phyloP scores from a whole-genome alignment of 2,329 filamentous ascomycete species.

The Colletotrichum magnum region DNA sequence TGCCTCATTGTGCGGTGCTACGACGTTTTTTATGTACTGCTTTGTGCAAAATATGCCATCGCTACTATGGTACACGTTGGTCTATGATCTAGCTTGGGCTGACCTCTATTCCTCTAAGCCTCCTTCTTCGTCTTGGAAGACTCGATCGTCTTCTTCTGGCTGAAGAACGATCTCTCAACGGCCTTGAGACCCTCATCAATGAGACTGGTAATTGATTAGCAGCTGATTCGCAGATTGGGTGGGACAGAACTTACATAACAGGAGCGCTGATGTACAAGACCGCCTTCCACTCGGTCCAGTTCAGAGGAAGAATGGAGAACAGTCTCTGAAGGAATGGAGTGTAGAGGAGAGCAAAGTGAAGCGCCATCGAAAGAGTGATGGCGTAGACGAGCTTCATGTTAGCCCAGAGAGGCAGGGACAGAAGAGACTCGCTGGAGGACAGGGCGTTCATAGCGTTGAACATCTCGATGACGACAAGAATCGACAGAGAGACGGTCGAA shows the following conservation, averaged over 20 bases:
- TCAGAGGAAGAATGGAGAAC: slow-evolving; percentile 92
- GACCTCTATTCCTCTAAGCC: slow-evolving; percentile 54
- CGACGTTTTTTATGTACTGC: slow-evolving; percentile 32
- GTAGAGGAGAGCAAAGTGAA: slow-evolving; percentile 96
- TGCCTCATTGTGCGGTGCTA: slow-evolving; percentile 26
- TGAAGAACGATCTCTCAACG: slow-evolving; percentile 77
- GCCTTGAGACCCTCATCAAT: slow-evolving; percentile 90
- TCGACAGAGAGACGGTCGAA: slow-evolving; percentile 92
- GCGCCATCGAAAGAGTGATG: slow-evolving; percentile 90
- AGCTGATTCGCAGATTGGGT: neutral
- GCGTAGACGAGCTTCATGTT: slow-evolving; percentile 99
- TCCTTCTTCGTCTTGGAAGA: slow-evolving; percentile 67
- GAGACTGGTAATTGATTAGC: slow-evolving; percentile 62
- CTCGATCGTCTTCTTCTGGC: slow-evolving; percentile 61
- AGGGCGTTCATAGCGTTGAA: slow-evolving; percentile 99
- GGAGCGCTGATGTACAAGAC: slow-evolving; percentile 90
- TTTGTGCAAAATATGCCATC: slow-evolving; percentile 37
- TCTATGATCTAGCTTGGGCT: slow-evolving; percentile 48
- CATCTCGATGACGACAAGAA: slow-evolving; percentile 98
- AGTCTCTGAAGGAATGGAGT: slow-evolving; percentile 88
- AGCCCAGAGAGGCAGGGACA: slow-evolving; percentile 96
- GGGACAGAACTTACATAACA: slow-evolving; percentile 80
- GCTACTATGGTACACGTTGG: slow-evolving; percentile 45
- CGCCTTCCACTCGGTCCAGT: slow-evolving; percentile 91
- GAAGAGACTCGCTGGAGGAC: slow-evolving; percentile 92